Percentiles rank a stretch among this genome's conserved stretches.
Conservation (phyloP, 148 eudicot species). For the Cornus suecica region DNA sequence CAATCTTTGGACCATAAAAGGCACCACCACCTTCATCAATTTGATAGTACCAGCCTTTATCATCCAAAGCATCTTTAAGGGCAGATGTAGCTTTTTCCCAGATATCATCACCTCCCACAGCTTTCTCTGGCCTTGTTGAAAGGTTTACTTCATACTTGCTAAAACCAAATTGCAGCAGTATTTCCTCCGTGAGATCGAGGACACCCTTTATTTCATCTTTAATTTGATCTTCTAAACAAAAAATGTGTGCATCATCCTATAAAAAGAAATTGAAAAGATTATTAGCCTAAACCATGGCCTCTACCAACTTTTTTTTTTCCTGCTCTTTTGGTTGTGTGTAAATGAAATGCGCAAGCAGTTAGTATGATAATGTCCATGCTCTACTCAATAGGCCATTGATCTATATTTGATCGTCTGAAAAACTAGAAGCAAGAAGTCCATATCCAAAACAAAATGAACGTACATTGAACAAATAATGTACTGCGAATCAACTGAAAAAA, state of each 20-base stretch:
- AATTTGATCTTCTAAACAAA: slow-evolving; percentile 93
- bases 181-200: slow-evolving; percentile 87
- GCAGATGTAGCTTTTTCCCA: slow-evolving; percentile 95
- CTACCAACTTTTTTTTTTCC: neutral
- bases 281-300: neutral
- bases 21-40: slow-evolving; percentile 99
- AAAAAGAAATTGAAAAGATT: slow-evolving; percentile 13
- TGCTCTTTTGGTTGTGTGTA: neutral
- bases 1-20: slow-evolving; percentile 97
- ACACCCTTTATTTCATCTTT: slow-evolving; percentile 95
- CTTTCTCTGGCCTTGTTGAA: slow-evolving; percentile 90
- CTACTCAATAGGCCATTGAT: neutral
- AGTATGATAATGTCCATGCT: no score
- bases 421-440: neutral
- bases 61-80: slow-evolving; percentile 82
- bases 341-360: neutral
- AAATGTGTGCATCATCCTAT: slow-evolving; percentile 98
- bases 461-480: neutral
- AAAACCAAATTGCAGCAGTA: slow-evolving; percentile 88
- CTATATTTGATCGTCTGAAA: neutral
- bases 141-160: slow-evolving; percentile 90
- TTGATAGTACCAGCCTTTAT: slow-evolving; percentile 94
- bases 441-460: neutral
- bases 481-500: neutral
- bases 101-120: slow-evolving; percentile 92